Conservation (phyloP, 768 basidiomycete species). For the Plicaturopsis crispa region DNA sequence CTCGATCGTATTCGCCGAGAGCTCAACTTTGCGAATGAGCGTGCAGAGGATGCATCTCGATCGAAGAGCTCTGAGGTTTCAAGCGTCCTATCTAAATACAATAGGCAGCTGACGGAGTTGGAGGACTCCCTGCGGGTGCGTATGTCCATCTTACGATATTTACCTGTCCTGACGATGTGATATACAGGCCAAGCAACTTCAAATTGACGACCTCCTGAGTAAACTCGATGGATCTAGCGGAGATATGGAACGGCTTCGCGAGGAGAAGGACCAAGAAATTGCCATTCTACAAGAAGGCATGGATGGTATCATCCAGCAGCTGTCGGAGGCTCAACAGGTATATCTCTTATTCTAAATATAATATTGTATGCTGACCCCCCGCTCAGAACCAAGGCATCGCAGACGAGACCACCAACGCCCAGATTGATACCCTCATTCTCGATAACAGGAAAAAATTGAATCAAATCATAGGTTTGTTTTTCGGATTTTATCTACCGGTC, state of each 20-base stretch:
- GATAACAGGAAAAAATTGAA: constrained; percentile 98
- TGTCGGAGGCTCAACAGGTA: constrained; percentile 84
- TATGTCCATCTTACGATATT: constrained; percentile 4
- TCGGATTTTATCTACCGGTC: constrained; percentile 3
- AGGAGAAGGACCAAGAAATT: constrained; percentile 98
- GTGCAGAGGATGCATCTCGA: constrained; percentile 89
- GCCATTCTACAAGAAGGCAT: constrained; percentile 92
- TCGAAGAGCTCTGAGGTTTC: constrained; percentile 94
- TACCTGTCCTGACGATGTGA: constrained; percentile 1
- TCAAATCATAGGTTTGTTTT: constrained; percentile 76
- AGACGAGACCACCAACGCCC: constrained; percentile 90
- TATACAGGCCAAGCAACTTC: constrained; percentile 83
- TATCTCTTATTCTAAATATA: constrained; percentile 2
- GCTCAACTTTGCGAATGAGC: constrained; percentile 90
- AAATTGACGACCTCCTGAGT: constrained; percentile 85
- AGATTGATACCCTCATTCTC: constrained; percentile 93
- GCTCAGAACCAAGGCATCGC: constrained; percentile 71
- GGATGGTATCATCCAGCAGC: constrained; percentile 84
- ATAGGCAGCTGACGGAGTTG: constrained; percentile 92
- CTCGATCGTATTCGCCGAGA: constrained; percentile 88
- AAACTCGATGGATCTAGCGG: constrained; percentile 70
- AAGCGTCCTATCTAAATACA: constrained; percentile 82
- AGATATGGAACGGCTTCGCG: constrained; percentile 76
- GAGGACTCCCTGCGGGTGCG: constrained; percentile 89
- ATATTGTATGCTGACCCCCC: constrained; percentile 2